phyloP scores from a whole-genome alignment of 1,139 yeast genomes.

The Suhomyces bribrorum region DNA sequence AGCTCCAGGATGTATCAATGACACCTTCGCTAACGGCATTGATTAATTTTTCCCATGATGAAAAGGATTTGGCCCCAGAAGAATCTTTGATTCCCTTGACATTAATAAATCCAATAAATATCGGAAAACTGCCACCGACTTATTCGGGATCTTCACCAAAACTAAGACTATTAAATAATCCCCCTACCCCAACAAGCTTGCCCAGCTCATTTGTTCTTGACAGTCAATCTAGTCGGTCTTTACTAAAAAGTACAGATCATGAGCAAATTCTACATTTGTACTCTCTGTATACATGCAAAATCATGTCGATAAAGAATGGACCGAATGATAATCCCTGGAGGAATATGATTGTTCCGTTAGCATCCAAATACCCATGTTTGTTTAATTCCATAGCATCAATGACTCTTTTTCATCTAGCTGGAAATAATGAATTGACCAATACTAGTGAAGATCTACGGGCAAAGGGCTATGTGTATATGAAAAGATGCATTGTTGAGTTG shows the following conservation, averaged over 20 bases:
- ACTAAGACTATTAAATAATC: constrained; percentile 1
- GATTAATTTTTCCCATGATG: constrained; percentile 38
- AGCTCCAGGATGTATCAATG: constrained; percentile 21
- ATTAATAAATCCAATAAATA: constrained; percentile 13
- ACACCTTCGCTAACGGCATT: constrained; percentile 50
- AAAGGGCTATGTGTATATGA: constrained; percentile 59
- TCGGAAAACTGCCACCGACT: not conserved
- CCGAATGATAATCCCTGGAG: constrained; percentile 71
- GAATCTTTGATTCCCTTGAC: constrained; percentile 38
- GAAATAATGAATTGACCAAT: constrained; percentile 34
- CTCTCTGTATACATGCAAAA: constrained; percentile 55
- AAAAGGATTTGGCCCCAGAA: constrained; percentile 16
- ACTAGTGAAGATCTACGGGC: constrained; percentile 44
- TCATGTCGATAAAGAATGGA: constrained; percentile 65
- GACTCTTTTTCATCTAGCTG: constrained; percentile 65
- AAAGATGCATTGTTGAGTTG: constrained; percentile 55
- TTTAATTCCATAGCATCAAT: constrained; percentile 65
- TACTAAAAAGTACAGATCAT: constrained; percentile 31
- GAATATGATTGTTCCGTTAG: constrained; percentile 56
- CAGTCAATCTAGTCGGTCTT: constrained; percentile 13
- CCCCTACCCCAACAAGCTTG: constrained; percentile 1
- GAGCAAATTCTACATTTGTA: constrained; percentile 39
- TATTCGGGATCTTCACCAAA: constrained; percentile 1
- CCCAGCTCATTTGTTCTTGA: constrained; percentile 8
- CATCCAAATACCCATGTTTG: constrained; percentile 53